These are phyloP conservation scores for Pichia gijzeniarum DNA, from an alignment of 805 yeast species.

Conservation along the genomic window DNA sequence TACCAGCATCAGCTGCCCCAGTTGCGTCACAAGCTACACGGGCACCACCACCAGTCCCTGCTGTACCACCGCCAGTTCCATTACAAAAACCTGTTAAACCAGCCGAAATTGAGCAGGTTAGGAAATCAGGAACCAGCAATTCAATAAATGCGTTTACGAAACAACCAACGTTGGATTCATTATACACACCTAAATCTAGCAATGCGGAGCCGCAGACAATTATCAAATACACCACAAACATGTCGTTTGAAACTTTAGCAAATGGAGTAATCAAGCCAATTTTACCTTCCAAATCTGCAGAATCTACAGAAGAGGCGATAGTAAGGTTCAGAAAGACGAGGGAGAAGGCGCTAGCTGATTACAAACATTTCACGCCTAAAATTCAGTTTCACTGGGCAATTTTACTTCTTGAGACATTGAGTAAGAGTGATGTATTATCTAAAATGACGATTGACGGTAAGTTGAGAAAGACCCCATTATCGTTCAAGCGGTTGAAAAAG, in stretches of 20 bases:
- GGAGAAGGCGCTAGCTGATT: conserved; percentile 31
- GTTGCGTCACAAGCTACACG: neutral
- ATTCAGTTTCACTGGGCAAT: conserved; percentile 64
- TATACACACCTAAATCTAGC: conserved; percentile 1
- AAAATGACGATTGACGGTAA: conserved; percentile 44
- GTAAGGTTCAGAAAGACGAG: conserved; percentile 26
- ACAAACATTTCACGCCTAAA: conserved; percentile 37
- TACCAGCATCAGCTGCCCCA: no score
- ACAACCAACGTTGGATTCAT: conserved; percentile 5
- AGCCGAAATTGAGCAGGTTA: neutral
- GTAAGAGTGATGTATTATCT: conserved; percentile 35
- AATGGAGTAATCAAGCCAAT: conserved; percentile 27
- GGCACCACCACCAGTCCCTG: neutral
- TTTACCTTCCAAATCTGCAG: conserved; percentile 27
- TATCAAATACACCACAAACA: conserved; percentile 14
- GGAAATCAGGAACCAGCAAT: neutral
- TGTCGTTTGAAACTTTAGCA: conserved; percentile 18
- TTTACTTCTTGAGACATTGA: conserved; percentile 42
- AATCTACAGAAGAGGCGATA: conserved; percentile 22
- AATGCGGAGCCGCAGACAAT: neutral
- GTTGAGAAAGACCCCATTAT: conserved; percentile 33
- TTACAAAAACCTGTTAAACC: neutral
- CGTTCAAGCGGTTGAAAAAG: conserved; percentile 38
- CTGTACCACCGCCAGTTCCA: neutral
- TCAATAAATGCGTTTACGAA: neutral